Evolutionary conservation across 2,329 filamentous ascomycete species (phyloP), one percentile per base, ranked within the genome.

Genomic region (Ophiostoma piceae): DNA sequence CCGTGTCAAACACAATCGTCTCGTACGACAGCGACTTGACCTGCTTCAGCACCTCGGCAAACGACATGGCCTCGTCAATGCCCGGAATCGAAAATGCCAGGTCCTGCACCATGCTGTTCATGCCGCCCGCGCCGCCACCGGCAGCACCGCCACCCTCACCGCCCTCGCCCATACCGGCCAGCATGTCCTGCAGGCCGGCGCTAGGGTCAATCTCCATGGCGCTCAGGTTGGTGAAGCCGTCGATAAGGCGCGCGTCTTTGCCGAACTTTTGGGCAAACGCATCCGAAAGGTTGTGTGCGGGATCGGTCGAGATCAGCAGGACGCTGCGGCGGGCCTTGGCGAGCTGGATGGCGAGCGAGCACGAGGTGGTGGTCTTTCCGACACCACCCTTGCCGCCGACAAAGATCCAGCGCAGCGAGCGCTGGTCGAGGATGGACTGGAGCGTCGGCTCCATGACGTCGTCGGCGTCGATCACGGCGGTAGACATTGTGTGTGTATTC

Each of bases 131-230:
- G 57, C 88, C 88, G 74, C 93, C 66, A 12, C 60, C 60, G 26
- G 26, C 60, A 9, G 60, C 91, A 74, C 80, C 76, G 22, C 81
- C 79, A 43, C 75, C 76, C 35, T 74, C 74, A 35, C 85, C 87
- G 67, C 92, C 92, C 22, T 92, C 92, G 62, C 87, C 89, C 77
- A 88, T 85, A 1, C 90, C 90, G 11, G 91, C 91, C 73, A 99
- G 83, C 70, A 99, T 82, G 79, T 99, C 95, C 81, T 97, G 95
- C 80, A 99, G 97, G 77, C 92, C 97, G 66, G 94, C 95, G 78
- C 97, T 98, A 68, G 95, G 95, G 77, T 99, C 95, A 76, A 99
- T 98, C 82, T 99, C 95, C 95, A 99, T 99, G 73, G 95, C 95
- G 78, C 92, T 96, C 74, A 99, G 84, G 80, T 97, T 97, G 43